Evolutionary conservation across 2,329 filamentous ascomycete species (phyloP).

Genomic region (Penicillium sp.): DNA sequence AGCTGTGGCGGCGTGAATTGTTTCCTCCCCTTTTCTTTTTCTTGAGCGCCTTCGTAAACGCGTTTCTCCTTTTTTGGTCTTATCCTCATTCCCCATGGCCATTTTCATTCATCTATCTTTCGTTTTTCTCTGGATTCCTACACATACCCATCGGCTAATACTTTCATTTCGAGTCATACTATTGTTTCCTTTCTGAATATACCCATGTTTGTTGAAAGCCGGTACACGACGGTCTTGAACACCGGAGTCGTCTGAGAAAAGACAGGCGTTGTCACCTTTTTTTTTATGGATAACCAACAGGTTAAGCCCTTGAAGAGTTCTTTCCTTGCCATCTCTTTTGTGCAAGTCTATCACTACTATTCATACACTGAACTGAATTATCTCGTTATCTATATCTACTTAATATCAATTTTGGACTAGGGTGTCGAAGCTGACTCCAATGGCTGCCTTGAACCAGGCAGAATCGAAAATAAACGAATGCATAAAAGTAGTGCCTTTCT

Average conservation of each 20-base stretch:
- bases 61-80: not conserved
- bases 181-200: conserved; percentile 19
- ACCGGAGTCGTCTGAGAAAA: conserved; percentile 10
- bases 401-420: not conserved
- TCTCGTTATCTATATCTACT: not conserved
- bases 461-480: no score
- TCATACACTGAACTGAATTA: not conserved
- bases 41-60: not conserved
- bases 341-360: not conserved
- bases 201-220: conserved; percentile 27
- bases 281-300: no score
- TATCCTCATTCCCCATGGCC: conserved; percentile 2
- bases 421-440: not conserved
- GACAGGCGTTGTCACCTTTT: no score
- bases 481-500: no score
- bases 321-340: conserved; percentile 4
- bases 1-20: conserved; percentile 14
- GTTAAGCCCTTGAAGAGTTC: not conserved
- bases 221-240: conserved; percentile 1
- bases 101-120: conserved; percentile 10
- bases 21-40: not conserved
- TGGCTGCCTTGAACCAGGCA: no score
- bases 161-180: not conserved
- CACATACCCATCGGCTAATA: not conserved
- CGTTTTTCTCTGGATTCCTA: not conserved